Conservation (phyloP, 805 yeast genomes). For the Ogataea populi-albae region DNA sequence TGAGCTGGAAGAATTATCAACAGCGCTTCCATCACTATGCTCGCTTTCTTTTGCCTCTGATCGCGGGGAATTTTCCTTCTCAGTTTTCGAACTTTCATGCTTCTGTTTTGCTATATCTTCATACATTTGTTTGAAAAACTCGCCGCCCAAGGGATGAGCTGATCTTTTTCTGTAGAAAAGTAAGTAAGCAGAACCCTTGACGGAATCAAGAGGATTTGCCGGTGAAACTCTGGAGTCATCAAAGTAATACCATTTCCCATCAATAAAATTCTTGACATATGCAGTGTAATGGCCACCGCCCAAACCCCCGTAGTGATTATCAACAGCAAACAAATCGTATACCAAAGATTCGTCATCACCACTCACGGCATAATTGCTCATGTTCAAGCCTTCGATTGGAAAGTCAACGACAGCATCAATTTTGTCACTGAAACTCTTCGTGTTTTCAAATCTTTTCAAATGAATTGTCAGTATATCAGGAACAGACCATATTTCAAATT, state of each 20-base stretch:
- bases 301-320: constrained; percentile 91
- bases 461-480: constrained; percentile 91
- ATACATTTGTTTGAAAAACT: constrained; percentile 39
- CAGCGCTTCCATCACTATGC: constrained; percentile 4
- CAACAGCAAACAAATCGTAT: constrained; percentile 89
- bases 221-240: constrained; percentile 77
- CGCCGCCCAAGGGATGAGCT: constrained; percentile 45
- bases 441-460: constrained; percentile 83
- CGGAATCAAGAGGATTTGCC: constrained; percentile 55
- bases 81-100: constrained; percentile 5
- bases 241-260: constrained; percentile 81
- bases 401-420: constrained; percentile 81
- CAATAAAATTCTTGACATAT: constrained; percentile 73
- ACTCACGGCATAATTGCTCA: constrained; percentile 53
- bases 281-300: constrained; percentile 99
- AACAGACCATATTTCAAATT: constrained; percentile 87
- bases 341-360: constrained; percentile 39
- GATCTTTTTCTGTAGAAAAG: constrained; percentile 71
- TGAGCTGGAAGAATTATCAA: constrained; percentile 8
- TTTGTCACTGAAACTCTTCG: constrained; percentile 83
- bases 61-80: background rate
- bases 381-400: constrained; percentile 80
- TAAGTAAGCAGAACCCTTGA: constrained; percentile 81
- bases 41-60: constrained; percentile 1
- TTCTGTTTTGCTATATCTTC: constrained; percentile 33